Conservation (phyloP, 116 monocot species). For the Iris pallida region DNA sequence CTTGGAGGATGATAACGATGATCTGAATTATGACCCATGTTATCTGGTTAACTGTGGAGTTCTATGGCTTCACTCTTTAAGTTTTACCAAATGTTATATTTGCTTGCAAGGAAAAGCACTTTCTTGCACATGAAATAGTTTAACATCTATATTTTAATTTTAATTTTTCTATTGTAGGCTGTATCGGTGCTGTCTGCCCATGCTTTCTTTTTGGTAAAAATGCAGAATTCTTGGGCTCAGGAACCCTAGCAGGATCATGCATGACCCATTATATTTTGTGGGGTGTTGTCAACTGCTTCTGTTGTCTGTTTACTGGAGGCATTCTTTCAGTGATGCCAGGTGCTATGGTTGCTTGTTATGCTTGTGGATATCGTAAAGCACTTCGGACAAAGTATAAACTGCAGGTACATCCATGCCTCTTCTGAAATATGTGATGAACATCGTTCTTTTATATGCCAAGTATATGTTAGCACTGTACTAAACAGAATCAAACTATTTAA, state of each 20-base stretch:
- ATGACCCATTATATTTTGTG: constrained; percentile 77
- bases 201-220: constrained; percentile 86
- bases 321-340: constrained; percentile 60
- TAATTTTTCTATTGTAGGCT: constrained; percentile 33
- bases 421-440: neutral
- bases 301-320: constrained; percentile 71
- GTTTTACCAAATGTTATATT: no score
- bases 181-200: constrained; percentile 73
- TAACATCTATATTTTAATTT: neutral
- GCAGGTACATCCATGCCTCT: constrained; percentile 34
- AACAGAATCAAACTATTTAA: no score
- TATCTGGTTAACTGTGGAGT: no score
- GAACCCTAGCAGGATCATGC: constrained; percentile 74
- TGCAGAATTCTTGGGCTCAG: constrained; percentile 85
- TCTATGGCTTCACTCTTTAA: no score
- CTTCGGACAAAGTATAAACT: constrained; percentile 61
- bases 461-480: no score
- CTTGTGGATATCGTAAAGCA: constrained; percentile 66
- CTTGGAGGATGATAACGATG: no score
- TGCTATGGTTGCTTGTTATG: constrained; percentile 77
- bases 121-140: neutral
- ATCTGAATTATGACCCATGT: no score
- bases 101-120: no score
- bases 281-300: constrained; percentile 67
- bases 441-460: no score